A percentile compares a stretch with the other conserved stretches of the same genome.
These are phyloP conservation scores for Aureobasidium sp. DNA, from an alignment of 2,329 filamentous ascomycete species.

Conservation along the genomic window DNA sequence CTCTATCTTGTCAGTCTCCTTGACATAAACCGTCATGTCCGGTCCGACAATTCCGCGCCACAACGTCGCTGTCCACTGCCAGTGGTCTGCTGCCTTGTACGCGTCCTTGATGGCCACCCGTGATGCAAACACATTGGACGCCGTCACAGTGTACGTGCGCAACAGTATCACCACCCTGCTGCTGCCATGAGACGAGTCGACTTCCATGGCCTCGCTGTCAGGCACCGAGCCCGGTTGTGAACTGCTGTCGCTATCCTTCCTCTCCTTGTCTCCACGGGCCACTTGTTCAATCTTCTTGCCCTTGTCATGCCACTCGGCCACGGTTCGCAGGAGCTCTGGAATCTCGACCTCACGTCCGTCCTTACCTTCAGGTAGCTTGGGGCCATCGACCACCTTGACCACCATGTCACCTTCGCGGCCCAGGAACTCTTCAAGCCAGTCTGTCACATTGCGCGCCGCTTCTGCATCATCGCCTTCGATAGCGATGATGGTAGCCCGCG, in stretches of 20 bases:
- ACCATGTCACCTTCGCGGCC: conserved; percentile 44
- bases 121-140: conserved; percentile 67
- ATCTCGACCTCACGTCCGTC: conserved; percentile 30
- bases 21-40: conserved; percentile 66
- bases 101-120: conserved; percentile 65
- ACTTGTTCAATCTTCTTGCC: conserved; percentile 59
- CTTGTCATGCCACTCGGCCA: conserved; percentile 66
- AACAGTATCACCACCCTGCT: conserved; percentile 61
- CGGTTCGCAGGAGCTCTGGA: conserved; percentile 56
- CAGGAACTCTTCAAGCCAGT: conserved; percentile 51
- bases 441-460: conserved; percentile 57
- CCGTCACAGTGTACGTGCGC: conserved; percentile 69
- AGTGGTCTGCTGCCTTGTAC: conserved; percentile 81
- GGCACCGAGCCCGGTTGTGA: neutral
- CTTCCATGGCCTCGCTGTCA: conserved; percentile 19
- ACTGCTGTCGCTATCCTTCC: conserved; percentile 10
- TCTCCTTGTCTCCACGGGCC: conserved; percentile 1
- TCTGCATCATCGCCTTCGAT: conserved; percentile 65
- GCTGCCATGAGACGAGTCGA: conserved; percentile 16
- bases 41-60: conserved; percentile 82
- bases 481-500: conserved; percentile 70
- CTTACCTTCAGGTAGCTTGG: conserved; percentile 32
- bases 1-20: conserved; percentile 17
- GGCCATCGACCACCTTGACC: conserved; percentile 43
- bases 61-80: conserved; percentile 93